phyloP scores from a whole-genome alignment of 371 early-diverging fungal genomes.

The Lichtheimia hyalospora region DNA sequence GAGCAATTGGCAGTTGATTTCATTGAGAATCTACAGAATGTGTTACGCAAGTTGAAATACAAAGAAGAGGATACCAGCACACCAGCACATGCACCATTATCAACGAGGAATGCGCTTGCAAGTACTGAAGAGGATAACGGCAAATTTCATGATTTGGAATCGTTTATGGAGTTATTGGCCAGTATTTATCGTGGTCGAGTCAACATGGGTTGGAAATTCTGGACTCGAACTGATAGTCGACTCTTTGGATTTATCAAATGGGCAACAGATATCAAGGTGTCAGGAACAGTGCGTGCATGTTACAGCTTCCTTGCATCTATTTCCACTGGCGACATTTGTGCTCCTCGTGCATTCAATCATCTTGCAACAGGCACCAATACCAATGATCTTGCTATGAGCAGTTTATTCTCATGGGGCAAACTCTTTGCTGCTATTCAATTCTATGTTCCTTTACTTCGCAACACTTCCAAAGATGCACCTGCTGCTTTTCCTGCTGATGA shows the following conservation, averaged over 20 bases:
- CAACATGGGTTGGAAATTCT: slow-evolving; percentile 77
- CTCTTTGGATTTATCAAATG: slow-evolving; percentile 75
- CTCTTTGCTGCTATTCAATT: slow-evolving; percentile 35
- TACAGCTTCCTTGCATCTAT: slow-evolving; percentile 39
- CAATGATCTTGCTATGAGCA: slow-evolving; percentile 18
- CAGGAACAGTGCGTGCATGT: slow-evolving; percentile 32
- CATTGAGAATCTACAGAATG: slow-evolving; percentile 52
- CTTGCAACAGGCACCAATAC: slow-evolving; percentile 23
- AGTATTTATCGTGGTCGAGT: slow-evolving; percentile 70
- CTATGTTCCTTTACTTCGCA: slow-evolving; percentile 22
- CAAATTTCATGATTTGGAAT: slow-evolving; percentile 62
- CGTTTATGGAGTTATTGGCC: slow-evolving; percentile 68
- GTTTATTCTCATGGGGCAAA: slow-evolving; percentile 45
- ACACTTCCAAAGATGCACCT: slow-evolving; percentile 13
- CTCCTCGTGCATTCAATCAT: slow-evolving; percentile 25
- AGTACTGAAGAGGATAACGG: slow-evolving; percentile 4
- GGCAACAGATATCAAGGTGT: slow-evolving; percentile 52
- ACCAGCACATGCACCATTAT: slow-evolving; percentile 6
- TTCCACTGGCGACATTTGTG: slow-evolving; percentile 38
- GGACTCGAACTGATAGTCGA: slow-evolving; percentile 61
- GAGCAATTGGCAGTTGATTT: slow-evolving; percentile 44
- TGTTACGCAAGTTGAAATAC: slow-evolving; percentile 66
- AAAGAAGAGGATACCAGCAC: slow-evolving; percentile 69
- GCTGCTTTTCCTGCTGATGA: slow-evolving; percentile 25
- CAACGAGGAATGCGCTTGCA: slow-evolving; percentile 21